Conservation (phyloP, 768 basidiomycete species). For the Lactifluus pinguis region DNA sequence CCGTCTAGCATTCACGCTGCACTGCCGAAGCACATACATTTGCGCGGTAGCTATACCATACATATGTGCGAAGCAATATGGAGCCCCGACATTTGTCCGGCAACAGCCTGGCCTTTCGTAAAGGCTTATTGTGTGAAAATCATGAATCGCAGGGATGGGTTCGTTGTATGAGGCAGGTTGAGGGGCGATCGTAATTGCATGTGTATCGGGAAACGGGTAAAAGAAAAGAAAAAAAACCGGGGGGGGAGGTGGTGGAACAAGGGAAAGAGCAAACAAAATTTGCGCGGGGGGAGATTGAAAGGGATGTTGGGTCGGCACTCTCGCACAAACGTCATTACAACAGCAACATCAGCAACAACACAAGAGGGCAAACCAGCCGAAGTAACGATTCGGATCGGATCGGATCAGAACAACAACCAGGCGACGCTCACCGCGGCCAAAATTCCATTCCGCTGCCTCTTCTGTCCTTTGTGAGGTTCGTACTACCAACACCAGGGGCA, state of each 20-base stretch:
- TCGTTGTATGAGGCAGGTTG: slow-evolving; percentile 2
- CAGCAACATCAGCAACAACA: neutral
- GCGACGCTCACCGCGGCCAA: slow-evolving; percentile 55
- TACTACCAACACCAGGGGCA: slow-evolving; percentile 29
- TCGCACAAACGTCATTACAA: neutral
- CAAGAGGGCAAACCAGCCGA: neutral
- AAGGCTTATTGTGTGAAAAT: neutral
- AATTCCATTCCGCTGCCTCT: slow-evolving; percentile 60
- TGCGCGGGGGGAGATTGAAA: slow-evolving; percentile 11
- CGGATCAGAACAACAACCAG: neutral
- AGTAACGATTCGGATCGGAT: neutral
- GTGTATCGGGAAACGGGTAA: neutral
- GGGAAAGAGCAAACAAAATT: slow-evolving; percentile 5
- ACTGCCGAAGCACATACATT: slow-evolving; percentile 20
- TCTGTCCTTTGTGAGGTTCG: slow-evolving; percentile 43
- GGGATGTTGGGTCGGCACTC: neutral
- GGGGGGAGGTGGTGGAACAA: neutral
- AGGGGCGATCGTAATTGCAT: slow-evolving; percentile 4
- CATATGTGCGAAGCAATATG: slow-evolving; percentile 11
- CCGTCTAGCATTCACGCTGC: slow-evolving; percentile 2
- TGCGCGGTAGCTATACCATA: slow-evolving; percentile 18
- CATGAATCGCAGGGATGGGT: slow-evolving; percentile 6
- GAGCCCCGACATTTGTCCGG: slow-evolving; percentile 11
- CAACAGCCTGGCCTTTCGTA: neutral
- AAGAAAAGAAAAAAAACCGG: neutral